phyloP scores from a whole-genome alignment of 331 rosid genomes.

The Ulmus americana region DNA sequence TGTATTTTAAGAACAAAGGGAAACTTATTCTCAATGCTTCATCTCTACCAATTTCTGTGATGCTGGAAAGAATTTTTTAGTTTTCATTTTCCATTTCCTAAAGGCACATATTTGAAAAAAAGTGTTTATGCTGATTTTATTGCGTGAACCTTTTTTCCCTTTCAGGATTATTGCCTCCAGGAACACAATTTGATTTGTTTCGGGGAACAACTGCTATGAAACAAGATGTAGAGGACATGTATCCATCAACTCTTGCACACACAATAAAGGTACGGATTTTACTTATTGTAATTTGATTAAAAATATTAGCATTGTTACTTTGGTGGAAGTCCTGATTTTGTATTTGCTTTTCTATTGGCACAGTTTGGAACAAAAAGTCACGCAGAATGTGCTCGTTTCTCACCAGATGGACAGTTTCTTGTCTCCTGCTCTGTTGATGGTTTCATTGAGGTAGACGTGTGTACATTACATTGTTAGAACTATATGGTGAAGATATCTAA shows the following conservation, averaged over 20 bases:
- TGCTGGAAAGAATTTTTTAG: slow-evolving; percentile 15
- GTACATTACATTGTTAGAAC: slow-evolving; percentile 4
- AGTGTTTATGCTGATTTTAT: background rate
- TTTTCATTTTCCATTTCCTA: background rate
- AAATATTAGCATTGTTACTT: background rate
- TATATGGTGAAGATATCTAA: background rate
- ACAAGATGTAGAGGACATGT: slow-evolving; percentile 95
- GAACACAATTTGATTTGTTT: slow-evolving; percentile 94
- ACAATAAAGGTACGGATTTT: slow-evolving; percentile 68
- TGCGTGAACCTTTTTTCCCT: background rate
- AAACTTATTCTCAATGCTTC: slow-evolving; percentile 5
- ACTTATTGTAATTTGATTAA: background rate
- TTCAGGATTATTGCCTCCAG: slow-evolving; percentile 96
- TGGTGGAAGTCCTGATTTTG: background rate
- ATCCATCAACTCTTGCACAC: slow-evolving; percentile 83
- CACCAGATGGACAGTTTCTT: slow-evolving; percentile 99
- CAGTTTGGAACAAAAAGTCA: slow-evolving; percentile 96
- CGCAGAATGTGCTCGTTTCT: slow-evolving; percentile 92
- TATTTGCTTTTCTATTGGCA: slow-evolving; percentile 5
- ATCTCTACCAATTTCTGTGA: slow-evolving; percentile 3
- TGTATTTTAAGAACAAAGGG: background rate
- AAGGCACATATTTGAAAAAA: slow-evolving; percentile 21
- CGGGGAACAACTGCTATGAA: slow-evolving; percentile 99
- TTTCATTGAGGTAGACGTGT: slow-evolving; percentile 70
- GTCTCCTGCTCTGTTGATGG: slow-evolving; percentile 94